Conservation (phyloP, 176 grass and related monocot genomes). For the Chrysopogon serrulatus region DNA sequence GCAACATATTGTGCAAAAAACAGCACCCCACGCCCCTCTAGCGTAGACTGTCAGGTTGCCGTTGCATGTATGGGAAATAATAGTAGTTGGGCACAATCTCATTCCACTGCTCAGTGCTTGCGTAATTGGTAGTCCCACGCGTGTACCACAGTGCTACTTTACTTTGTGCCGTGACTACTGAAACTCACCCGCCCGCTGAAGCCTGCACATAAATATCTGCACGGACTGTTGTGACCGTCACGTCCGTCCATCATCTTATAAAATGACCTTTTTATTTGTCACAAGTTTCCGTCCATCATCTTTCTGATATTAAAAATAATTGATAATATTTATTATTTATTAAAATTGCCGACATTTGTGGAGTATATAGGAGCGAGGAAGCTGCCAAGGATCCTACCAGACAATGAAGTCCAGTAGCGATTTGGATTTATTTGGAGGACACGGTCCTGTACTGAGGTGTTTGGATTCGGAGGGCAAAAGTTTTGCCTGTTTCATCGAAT, state of each 20-base stretch:
- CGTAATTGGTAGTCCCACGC: neutral
- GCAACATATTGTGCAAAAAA: neutral
- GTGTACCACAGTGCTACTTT: neutral
- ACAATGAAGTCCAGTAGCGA: neutral
- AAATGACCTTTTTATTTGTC: too few species aligned
- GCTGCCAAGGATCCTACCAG: constrained; percentile 6
- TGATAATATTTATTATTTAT: too few species aligned
- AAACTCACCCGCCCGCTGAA: neutral
- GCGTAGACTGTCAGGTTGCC: neutral
- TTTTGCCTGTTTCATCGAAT: too few species aligned
- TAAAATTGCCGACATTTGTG: too few species aligned
- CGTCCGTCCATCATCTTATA: neutral
- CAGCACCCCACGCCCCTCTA: neutral
- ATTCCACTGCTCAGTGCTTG: neutral
- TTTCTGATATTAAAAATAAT: too few species aligned
- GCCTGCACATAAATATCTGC: neutral
- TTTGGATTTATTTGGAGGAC: neutral
- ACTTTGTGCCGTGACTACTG: neutral
- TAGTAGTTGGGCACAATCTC: neutral
- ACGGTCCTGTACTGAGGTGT: neutral
- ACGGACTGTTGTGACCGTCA: too few species aligned
- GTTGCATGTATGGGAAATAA: neutral
- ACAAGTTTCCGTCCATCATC: too few species aligned
- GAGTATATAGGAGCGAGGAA: neutral
- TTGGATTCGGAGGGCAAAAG: too few species aligned